phyloP scores from a whole-genome alignment of 225 moss, liverwort and hornwort species.

The Pseudisothecium myosuroides region DNA sequence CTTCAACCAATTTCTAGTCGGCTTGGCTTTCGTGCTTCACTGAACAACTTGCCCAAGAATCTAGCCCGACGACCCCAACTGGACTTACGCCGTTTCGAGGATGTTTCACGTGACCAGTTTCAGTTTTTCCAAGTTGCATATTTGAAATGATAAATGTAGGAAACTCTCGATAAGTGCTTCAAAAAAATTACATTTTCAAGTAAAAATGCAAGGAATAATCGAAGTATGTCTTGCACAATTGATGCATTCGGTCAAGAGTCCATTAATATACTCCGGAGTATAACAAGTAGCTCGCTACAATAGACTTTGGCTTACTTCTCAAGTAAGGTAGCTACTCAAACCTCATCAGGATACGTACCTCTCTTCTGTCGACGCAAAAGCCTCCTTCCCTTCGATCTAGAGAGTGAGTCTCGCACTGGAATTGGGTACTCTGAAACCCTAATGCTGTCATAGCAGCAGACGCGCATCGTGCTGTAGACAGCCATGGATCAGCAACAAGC shows the following conservation, averaged over 20 bases:
- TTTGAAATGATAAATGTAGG: not conserved
- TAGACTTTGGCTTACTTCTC: not conserved
- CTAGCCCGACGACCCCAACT: not conserved
- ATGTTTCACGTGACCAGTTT: not conserved
- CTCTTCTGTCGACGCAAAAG: not conserved
- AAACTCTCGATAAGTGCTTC: too few relatives aligned
- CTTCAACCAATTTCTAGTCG: not conserved
- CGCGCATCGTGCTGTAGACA: not conserved
- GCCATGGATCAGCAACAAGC: not conserved
- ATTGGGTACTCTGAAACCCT: not conserved
- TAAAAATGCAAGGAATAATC: not conserved
- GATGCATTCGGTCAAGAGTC: not conserved
- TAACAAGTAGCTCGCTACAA: not conserved
- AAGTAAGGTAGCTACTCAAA: not conserved
- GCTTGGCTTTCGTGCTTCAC: not conserved
- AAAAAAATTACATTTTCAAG: not conserved
- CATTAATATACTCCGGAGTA: too few relatives aligned
- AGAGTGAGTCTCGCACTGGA: not conserved
- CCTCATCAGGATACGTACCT: not conserved
- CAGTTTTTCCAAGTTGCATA: not conserved
- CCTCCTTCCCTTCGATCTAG: not conserved
- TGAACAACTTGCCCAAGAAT: not conserved
- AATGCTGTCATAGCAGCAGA: not conserved
- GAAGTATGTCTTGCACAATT: not conserved
- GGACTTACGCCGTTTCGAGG: not conserved